Evolutionary conservation across 2,329 filamentous ascomycete genomes (phyloP).

Genomic region (Didymella segeticola): DNA sequence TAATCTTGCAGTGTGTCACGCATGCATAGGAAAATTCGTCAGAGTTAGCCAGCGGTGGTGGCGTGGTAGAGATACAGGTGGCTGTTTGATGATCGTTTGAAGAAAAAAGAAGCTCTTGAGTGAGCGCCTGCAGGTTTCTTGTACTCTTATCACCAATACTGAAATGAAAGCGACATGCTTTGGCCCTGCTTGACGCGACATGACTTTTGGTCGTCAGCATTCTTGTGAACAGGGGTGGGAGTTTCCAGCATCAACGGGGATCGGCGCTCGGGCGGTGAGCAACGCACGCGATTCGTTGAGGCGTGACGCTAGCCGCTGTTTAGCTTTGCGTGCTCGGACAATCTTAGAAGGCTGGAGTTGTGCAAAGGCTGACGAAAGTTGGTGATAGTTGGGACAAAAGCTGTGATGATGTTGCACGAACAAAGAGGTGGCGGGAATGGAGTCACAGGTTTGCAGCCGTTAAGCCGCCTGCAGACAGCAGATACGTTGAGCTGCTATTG

Average conservation of each 20-base stretch:
- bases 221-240: conserved; percentile 31
- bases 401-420: conserved; percentile 25
- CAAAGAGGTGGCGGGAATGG: conserved; percentile 12
- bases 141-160: not conserved
- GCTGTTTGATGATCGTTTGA: not conserved
- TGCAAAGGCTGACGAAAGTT: conserved; percentile 31
- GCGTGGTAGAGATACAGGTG: not conserved
- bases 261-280: conserved; percentile 32
- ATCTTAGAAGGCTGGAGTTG: conserved; percentile 36
- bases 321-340: conserved; percentile 33
- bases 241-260: conserved; percentile 36
- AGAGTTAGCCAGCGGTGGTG: conserved; percentile 17
- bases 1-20: conserved; percentile 28
- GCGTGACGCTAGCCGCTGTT: conserved; percentile 28
- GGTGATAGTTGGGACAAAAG: conserved; percentile 24
- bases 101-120: not conserved
- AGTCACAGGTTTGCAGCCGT: conserved; percentile 18
- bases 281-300: conserved; percentile 28
- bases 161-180: not conserved
- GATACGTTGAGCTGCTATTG: conserved; percentile 12
- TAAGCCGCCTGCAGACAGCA: conserved; percentile 17
- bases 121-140: not conserved
- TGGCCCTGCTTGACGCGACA: conserved; percentile 6
- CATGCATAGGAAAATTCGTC: conserved; percentile 13
- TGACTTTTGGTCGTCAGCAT: conserved; percentile 15